Evolutionary conservation across 2,329 filamentous ascomycete genomes (phyloP), one percentile per base, ranked within the genome.

Genomic region (Stachybotrys elegans): DNA sequence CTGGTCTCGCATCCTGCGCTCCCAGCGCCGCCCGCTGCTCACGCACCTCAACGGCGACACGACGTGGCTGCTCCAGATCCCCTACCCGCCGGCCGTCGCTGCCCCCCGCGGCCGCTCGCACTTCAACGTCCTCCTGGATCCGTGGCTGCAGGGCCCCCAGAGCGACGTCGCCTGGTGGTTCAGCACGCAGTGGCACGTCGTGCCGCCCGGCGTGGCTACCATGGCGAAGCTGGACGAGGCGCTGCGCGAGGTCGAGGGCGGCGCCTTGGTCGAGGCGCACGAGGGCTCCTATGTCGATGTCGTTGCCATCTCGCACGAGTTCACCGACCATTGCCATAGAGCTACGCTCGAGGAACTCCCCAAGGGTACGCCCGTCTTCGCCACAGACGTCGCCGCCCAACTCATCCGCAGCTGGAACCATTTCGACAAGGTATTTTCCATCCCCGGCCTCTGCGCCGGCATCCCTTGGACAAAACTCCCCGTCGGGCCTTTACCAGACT

Each of bases 21-120:
- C 43, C 22, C 35, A 43, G 3, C 48, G 41, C 4, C 58, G 61
- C 12, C 63, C 68, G 13, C 48, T 84, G 32, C 69, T 86, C 8
- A 76, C 78, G 42, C 81, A 85, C 59, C 68, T 86, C 23, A 85
- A 84, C 58, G 81, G 76, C 51, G 81, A 86, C 62, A 83, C 79
- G 5, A 79, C 75, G 19, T 86, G 82, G 81, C 68, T 86, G 3
- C 63, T 85, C n/a, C 79, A 82, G 48, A 67, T 86, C 8, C 80
- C 81, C 1, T 72, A 75, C 36, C 79, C 78, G 5, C 53, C 63
- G 0, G 60, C 63, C 22, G 63, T 64, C 3, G 54, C 65, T 19
- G 66, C 60, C 39, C 67, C 69, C 32, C 62, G 62, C n/a, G 63
- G 64, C 6, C 71, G 73, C 16, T 63, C 67, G 16, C 81, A 77